phyloP scores from a whole-genome alignment of 257 asterid species.

The Scutellaria minor region DNA sequence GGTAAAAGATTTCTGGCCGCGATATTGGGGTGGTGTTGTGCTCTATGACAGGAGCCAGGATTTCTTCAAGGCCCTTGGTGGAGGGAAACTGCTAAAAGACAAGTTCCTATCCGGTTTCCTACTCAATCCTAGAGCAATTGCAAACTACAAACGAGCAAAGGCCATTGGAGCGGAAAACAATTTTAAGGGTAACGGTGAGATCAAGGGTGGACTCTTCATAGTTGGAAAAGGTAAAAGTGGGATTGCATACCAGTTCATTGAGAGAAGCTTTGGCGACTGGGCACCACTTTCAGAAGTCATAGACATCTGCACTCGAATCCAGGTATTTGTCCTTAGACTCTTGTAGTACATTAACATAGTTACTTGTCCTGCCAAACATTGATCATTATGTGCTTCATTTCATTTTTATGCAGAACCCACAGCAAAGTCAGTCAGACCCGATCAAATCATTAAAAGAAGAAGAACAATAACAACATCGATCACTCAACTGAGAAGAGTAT shows the following conservation, averaged over 20 bases:
- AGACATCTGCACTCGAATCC: constrained; percentile 70
- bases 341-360: constrained; percentile 18
- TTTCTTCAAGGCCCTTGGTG: constrained; percentile 82
- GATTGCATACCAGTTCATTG: constrained; percentile 79
- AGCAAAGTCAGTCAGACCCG: constrained; percentile 26
- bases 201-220: constrained; percentile 80
- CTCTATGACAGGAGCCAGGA: constrained; percentile 65
- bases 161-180: constrained; percentile 62
- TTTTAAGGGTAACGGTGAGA: constrained; percentile 82
- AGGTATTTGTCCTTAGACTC: constrained; percentile 50
- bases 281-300: constrained; percentile 78
- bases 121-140: constrained; percentile 76
- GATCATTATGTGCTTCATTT: constrained; percentile 29
- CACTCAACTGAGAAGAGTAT: constrained; percentile 22
- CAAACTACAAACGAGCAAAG: constrained; percentile 82
- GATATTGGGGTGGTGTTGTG: constrained; percentile 86
- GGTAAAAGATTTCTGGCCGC: constrained; percentile 91
- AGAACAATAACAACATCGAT: constrained; percentile 31
- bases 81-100: constrained; percentile 83
- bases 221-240: constrained; percentile 81
- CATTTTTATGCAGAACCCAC: constrained; percentile 39
- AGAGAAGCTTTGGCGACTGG: constrained; percentile 92
- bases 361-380: constrained; percentile 29
- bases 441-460: constrained; percentile 40
- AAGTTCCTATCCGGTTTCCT: constrained; percentile 80